These are phyloP conservation scores for Xerophyta viscosa DNA, from an alignment of 106 monocot species.

Conservation along the genomic window DNA sequence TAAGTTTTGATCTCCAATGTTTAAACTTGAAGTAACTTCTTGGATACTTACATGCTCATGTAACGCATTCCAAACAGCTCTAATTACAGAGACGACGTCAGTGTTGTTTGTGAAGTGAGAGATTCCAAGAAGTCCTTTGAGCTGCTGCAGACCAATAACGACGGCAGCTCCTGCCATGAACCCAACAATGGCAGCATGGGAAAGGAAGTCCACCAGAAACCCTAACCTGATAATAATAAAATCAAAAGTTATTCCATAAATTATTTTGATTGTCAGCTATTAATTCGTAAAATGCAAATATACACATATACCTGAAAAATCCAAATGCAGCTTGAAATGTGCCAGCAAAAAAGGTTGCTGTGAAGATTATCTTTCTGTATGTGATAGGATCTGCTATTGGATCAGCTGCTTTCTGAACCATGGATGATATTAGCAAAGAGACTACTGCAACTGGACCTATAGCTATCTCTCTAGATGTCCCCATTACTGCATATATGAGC, in stretches of 20 bases:
- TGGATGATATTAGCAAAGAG: conserved; percentile 58
- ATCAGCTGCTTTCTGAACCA: conserved; percentile 60
- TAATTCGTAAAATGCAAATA: no score
- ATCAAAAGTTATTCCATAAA: no score
- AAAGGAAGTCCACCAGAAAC: conserved; percentile 72
- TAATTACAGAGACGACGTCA: conserved; percentile 64
- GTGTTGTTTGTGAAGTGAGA: conserved; percentile 75
- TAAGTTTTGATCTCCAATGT: no score
- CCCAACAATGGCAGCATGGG: conserved; percentile 78
- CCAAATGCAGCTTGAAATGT: conserved; percentile 72
- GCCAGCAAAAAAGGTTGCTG: conserved; percentile 83
- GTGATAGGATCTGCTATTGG: conserved; percentile 33
- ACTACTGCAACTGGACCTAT: conserved; percentile 83
- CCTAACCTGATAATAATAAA: no score
- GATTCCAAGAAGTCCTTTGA: conserved; percentile 75
- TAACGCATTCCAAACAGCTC: conserved; percentile 39
- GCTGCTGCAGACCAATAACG: conserved; percentile 68
- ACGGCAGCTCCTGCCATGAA: conserved; percentile 87
- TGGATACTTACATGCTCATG: conserved; percentile 40
- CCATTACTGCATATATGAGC: conserved; percentile 81
- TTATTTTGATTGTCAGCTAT: no score
- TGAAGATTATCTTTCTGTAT: conserved; percentile 51
- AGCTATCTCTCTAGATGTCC: conserved; percentile 82
- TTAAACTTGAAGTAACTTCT: no score
- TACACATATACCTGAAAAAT: conserved; percentile 52